Evolutionary conservation across 129 eudicot species (phyloP).

Genomic region (Lactuca sativa): DNA sequence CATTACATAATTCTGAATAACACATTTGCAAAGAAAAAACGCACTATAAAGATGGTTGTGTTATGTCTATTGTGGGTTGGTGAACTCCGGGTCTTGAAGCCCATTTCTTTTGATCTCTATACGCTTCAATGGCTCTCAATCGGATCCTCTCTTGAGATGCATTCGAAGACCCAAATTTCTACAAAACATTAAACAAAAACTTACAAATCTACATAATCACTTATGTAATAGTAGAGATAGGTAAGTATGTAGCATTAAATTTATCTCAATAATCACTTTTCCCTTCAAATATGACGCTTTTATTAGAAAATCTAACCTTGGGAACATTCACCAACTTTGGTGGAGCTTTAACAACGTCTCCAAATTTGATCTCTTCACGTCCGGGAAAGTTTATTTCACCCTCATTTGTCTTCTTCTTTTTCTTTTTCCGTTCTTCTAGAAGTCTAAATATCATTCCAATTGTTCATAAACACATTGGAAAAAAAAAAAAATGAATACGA

Average conservation of each 20-base stretch:
- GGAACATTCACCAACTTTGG: constrained; percentile 78
- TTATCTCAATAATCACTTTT: neutral
- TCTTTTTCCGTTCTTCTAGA: constrained; percentile 73
- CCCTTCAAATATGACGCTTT: neutral
- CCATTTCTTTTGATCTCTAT: constrained; percentile 81
- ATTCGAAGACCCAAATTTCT: constrained; percentile 57
- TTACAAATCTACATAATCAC: neutral
- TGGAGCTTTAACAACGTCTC: constrained; percentile 90
- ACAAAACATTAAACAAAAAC: neutral
- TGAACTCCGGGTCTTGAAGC: constrained; percentile 78
- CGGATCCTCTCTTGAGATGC: constrained; percentile 94
- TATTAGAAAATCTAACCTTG: constrained; percentile 44
- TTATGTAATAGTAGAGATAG: no score
- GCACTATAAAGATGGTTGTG: constrained; percentile 13
- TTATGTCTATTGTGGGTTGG: constrained; percentile 48
- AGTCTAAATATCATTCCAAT: constrained; percentile 40
- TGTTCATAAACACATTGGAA: neutral
- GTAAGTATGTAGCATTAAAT: no score
- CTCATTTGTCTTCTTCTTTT: constrained; percentile 48
- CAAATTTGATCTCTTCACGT: constrained; percentile 68
- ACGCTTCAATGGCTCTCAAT: constrained; percentile 71
- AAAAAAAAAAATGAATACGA: neutral
- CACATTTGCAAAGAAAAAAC: neutral
- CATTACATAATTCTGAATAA: constrained; percentile 6
- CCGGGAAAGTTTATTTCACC: constrained; percentile 57